These are phyloP conservation scores for Psilocybe sp. DNA, from an alignment of 768 basidiomycete species.

Conservation along the genomic window DNA sequence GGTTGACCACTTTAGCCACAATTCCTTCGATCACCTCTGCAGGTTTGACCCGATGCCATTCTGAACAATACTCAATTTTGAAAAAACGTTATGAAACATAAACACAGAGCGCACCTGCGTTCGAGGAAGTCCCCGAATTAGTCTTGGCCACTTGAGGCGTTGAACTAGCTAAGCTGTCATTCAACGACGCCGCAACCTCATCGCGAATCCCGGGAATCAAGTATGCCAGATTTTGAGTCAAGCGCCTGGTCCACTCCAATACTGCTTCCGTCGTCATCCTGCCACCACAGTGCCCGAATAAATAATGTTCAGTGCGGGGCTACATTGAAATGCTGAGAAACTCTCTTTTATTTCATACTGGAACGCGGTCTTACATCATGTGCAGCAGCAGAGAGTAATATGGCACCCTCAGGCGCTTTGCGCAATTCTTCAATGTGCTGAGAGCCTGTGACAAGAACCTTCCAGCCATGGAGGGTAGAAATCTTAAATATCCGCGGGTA, in stretches of 20 bases:
- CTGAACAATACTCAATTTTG: slow-evolving; percentile 9
- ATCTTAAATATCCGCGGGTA: slow-evolving; percentile 22
- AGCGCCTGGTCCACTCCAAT: not conserved
- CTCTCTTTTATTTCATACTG: not conserved
- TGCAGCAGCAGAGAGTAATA: slow-evolving; percentile 28
- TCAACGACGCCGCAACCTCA: slow-evolving; percentile 38
- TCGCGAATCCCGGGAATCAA: slow-evolving; percentile 35
- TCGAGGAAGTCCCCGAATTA: too few relatives aligned
- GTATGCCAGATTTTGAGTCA: slow-evolving; percentile 26
- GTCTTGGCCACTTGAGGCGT: not conserved
- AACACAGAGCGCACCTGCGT: too few relatives aligned
- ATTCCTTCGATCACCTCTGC: slow-evolving; percentile 1
- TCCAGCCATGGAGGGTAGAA: slow-evolving; percentile 30
- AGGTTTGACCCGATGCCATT: slow-evolving; percentile 16
- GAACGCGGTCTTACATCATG: slow-evolving; percentile 25
- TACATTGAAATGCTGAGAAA: not conserved
- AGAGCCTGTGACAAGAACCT: slow-evolving; percentile 30
- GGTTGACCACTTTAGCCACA: slow-evolving; percentile 7
- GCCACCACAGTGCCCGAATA: slow-evolving; percentile 6
- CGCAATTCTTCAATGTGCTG: slow-evolving; percentile 38
- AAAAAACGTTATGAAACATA: slow-evolving; percentile 5
- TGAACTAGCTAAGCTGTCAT: slow-evolving; percentile 16
- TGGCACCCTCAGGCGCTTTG: slow-evolving; percentile 32
- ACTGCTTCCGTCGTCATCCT: not conserved
- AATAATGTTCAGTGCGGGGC: slow-evolving; percentile 8